Conservation (phyloP, 73 alveolate species). For the Paramecium tetraurelia region DNA sequence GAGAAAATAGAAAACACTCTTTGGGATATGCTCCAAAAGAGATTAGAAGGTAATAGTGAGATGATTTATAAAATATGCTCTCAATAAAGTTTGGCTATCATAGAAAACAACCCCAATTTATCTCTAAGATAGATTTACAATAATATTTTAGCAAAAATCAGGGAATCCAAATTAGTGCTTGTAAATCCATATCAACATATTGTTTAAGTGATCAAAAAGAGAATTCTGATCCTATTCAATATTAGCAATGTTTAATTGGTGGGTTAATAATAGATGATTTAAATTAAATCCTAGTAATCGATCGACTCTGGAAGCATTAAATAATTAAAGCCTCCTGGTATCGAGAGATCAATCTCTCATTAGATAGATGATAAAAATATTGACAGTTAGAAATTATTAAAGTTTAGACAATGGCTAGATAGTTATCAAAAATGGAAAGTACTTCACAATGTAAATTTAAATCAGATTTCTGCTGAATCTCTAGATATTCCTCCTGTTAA, state of each 20-base stretch:
- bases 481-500: constrained; percentile 53
- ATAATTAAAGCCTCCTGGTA: constrained; percentile 49
- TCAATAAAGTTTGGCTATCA: not conserved
- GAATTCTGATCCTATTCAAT: not conserved
- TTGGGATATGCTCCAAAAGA: not conserved
- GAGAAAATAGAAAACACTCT: not conserved
- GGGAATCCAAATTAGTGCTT: not conserved
- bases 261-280: not conserved
- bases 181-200: not conserved
- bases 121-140: not conserved
- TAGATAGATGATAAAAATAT: constrained; percentile 58
- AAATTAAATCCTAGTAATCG: not conserved
- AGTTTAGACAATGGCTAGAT: constrained; percentile 59
- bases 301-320: constrained; percentile 10
- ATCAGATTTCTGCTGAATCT: constrained; percentile 34
- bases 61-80: constrained; percentile 14
- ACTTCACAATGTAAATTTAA: not conserved
- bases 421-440: constrained; percentile 59
- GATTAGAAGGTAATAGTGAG: not conserved
- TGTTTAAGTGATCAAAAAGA: not conserved
- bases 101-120: not conserved
- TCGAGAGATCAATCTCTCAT: constrained; percentile 51
- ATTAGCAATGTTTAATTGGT: not conserved
- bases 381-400: constrained; percentile 42
- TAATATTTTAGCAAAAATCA: not conserved